These are phyloP conservation scores for Ogataea paraovalis DNA, from an alignment of 805 yeast species.

Conservation along the genomic window DNA sequence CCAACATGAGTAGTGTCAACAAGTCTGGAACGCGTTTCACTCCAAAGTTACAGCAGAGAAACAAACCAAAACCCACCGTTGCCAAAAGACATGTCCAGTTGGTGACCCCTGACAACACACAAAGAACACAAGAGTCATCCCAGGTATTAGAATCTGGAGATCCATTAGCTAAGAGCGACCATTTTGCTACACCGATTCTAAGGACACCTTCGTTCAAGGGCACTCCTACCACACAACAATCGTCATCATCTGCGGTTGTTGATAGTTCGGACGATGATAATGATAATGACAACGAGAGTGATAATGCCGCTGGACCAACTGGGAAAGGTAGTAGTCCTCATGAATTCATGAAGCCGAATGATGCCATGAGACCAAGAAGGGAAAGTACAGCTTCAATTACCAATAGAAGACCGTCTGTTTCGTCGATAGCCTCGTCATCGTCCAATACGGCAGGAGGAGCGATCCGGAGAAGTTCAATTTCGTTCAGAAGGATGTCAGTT, in stretches of 20 bases:
- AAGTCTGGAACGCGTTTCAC: slow-evolving; percentile 60
- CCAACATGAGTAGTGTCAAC: slow-evolving; percentile 30
- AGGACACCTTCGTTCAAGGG: not conserved
- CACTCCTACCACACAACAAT: not conserved
- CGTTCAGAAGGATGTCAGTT: slow-evolving; percentile 5
- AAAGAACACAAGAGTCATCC: too few relatives aligned
- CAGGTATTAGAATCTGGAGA: too few relatives aligned
- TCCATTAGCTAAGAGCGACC: not conserved
- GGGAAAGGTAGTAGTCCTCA: not conserved
- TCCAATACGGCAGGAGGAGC: not conserved
- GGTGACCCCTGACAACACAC: not conserved
- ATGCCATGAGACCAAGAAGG: not conserved
- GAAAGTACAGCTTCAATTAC: slow-evolving; percentile 2
- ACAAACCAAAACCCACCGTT: slow-evolving; percentile 5
- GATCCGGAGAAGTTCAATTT: slow-evolving; percentile 7
- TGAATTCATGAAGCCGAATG: slow-evolving; percentile 1
- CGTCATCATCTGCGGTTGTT: not conserved
- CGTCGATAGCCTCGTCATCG: slow-evolving; percentile 1
- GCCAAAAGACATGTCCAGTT: not conserved
- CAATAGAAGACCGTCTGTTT: slow-evolving; percentile 7
- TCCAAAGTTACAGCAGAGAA: slow-evolving; percentile 47
- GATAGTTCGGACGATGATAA: slow-evolving; percentile 6
- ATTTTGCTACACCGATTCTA: not conserved
- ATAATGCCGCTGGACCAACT: not conserved
- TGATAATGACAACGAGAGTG: not conserved